phyloP scores from a whole-genome alignment of 768 basidiomycete species.

The Hericium coralloides region DNA sequence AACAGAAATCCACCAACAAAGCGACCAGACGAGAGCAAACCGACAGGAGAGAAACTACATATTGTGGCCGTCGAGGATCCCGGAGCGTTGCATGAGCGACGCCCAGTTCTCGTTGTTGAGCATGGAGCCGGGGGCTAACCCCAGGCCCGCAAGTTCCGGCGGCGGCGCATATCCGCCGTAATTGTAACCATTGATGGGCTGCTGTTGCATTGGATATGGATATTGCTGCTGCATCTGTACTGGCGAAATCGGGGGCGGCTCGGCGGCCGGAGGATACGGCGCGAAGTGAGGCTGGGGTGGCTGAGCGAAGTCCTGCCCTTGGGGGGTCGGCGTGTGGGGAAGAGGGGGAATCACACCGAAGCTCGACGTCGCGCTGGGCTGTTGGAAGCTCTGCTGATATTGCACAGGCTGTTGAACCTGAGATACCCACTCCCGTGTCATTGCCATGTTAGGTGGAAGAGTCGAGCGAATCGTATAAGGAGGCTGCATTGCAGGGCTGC shows the following conservation, averaged over 20 bases:
- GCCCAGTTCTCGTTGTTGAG: slow-evolving; percentile 51
- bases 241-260: no score
- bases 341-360: not conserved
- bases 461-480: not conserved
- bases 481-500: not conserved
- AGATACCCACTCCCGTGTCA: not conserved
- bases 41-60: not conserved
- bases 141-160: slow-evolving; percentile 47
- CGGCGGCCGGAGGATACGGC: no score
- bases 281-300: no score
- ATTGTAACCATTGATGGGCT: not conserved
- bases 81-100: slow-evolving; percentile 52
- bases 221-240: not conserved
- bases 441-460: not conserved
- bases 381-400: not conserved
- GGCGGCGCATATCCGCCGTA: slow-evolving; percentile 14
- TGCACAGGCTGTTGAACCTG: not conserved
- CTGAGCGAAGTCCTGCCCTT: no score
- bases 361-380: not conserved
- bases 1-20: no score
- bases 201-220: not conserved
- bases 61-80: slow-evolving; percentile 26
- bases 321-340: no score
- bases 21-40: no score
- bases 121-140: slow-evolving; percentile 42